Base-by-base conservation (phyloP, 345 rosid genomes). In the Luvunga scandens region DNA sequence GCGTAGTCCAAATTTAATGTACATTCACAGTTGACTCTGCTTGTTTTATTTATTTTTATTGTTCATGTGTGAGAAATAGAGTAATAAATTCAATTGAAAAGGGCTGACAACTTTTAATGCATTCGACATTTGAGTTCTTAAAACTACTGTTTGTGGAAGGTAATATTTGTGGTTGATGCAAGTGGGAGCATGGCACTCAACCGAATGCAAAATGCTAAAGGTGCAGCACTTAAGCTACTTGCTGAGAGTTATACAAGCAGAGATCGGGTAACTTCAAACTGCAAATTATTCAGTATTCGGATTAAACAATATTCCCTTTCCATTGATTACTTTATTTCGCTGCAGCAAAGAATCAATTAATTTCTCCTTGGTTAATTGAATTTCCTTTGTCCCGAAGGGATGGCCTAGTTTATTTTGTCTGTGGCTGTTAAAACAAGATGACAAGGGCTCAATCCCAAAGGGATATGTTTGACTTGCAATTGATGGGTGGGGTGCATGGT, bases 111-210 rank as follows among this genome's bases (percentile, higher is more conserved):
- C 48, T 77, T 42, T 24, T 73, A 70, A 72, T 60, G 69, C 36
- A 65, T 69, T 62, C 10, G 19, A 55, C 42, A 65, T 71, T 62
- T 13, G 19, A 60, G 67, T 73, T 73, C 50, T 62, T 77, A 1
- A 69, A 75, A 80, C n/a, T 61, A 78, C 72, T 67, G 56, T 55
- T 65, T 13, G 34, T 91, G 87, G 57, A 88, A 95, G 97, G 97
- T 95, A 72, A 93, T 93, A 77, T 95, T 95, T 77, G 85, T 93
- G 81, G 99, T 95, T 73, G 98, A 95, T 89, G 99, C 99, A 77
- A 95, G 99, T 90, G 99, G 98, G 70, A 95, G 99, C 87, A 95
- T 95, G 99, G 99, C 98, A 59, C 83, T 95, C 76, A 95, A 95
- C 77, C 91, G 97, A 81, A 95, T 95, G 98, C 98, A 93, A 86